phyloP scores from a whole-genome alignment of 1,284 basidiomycete species.

The Prillingera fragicola region DNA sequence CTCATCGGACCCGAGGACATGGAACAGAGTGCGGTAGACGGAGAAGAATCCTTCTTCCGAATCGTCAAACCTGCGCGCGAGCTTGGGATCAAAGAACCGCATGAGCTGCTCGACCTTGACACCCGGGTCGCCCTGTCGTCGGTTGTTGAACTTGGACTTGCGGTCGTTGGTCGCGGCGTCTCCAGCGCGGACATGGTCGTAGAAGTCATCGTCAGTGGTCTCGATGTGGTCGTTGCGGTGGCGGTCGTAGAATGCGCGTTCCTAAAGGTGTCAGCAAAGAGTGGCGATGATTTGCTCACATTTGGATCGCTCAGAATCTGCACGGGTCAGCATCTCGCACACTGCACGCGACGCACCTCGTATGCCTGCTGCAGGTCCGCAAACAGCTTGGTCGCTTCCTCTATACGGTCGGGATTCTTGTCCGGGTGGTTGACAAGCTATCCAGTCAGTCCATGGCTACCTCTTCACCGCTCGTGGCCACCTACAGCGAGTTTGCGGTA shows the following conservation, averaged over 20 bases:
- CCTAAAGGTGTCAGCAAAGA: constrained; percentile 53
- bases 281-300: constrained; percentile 51
- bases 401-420: constrained; percentile 74
- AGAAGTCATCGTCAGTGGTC: constrained; percentile 76
- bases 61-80: constrained; percentile 69
- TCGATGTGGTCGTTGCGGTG: constrained; percentile 80
- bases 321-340: constrained; percentile 2
- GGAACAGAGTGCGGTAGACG: constrained; percentile 83
- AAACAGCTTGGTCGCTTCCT: constrained; percentile 83
- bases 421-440: constrained; percentile 78
- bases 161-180: constrained; percentile 40
- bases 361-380: constrained; percentile 88
- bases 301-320: constrained; percentile 86
- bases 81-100: constrained; percentile 73
- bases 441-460: neutral
- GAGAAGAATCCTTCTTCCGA: constrained; percentile 80
- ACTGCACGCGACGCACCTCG: constrained; percentile 56
- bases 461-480: constrained; percentile 6
- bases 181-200: constrained; percentile 75
- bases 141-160: constrained; percentile 52
- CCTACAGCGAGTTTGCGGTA: constrained; percentile 68
- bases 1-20: constrained; percentile 79
- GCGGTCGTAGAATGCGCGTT: constrained; percentile 97
- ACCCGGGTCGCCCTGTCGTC: constrained; percentile 70
- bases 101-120: constrained; percentile 74